A percentile compares a stretch with the other conserved stretches of the same genome.
These are phyloP conservation scores for Polyporus tsugae DNA, from an alignment of 1,284 basidiomycete species.

Conservation along the genomic window DNA sequence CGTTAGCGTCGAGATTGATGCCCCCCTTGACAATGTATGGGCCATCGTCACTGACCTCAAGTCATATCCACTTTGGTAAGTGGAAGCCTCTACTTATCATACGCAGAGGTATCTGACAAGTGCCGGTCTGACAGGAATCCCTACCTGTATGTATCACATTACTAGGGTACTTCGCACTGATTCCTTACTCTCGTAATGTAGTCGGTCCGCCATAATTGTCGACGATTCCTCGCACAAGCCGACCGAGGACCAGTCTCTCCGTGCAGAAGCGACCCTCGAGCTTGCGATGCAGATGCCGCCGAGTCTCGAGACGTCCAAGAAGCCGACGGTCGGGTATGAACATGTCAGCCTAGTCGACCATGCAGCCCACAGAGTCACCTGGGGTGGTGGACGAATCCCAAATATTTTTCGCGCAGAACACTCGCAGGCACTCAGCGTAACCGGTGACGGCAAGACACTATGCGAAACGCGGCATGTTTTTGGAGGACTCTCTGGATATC, in stretches of 20 bases:
- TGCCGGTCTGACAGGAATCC: conserved; percentile 14
- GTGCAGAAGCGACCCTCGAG: not conserved
- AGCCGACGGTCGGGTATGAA: conserved; percentile 9
- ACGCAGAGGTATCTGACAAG: not conserved
- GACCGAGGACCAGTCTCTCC: conserved; percentile 4
- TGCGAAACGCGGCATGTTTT: conserved; percentile 73
- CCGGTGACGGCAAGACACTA: conserved; percentile 5
- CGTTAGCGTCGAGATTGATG: conserved; percentile 50
- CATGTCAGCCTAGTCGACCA: conserved; percentile 12
- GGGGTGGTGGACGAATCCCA: conserved; percentile 12
- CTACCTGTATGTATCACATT: not conserved
- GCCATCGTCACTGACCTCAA: conserved; percentile 52
- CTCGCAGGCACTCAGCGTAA: conserved; percentile 3
- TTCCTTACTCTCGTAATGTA: conserved; percentile 34
- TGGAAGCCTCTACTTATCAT: not conserved
- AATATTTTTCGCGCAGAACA: conserved; percentile 13
- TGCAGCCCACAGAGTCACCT: not conserved
- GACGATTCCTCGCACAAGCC: conserved; percentile 9
- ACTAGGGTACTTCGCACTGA: not conserved
- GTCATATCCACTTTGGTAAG: conserved; percentile 57
- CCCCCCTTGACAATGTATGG: conserved; percentile 57
- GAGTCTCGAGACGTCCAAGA: conserved; percentile 3
- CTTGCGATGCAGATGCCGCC: conserved; percentile 16
- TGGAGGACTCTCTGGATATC: conserved; percentile 60
- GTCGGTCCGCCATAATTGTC: conserved; percentile 16